Evolutionary conservation across 176 grass and related monocot genomes (phyloP), one percentile per base, ranked within the genome.

Genomic region (Musa troglodytarum): DNA sequence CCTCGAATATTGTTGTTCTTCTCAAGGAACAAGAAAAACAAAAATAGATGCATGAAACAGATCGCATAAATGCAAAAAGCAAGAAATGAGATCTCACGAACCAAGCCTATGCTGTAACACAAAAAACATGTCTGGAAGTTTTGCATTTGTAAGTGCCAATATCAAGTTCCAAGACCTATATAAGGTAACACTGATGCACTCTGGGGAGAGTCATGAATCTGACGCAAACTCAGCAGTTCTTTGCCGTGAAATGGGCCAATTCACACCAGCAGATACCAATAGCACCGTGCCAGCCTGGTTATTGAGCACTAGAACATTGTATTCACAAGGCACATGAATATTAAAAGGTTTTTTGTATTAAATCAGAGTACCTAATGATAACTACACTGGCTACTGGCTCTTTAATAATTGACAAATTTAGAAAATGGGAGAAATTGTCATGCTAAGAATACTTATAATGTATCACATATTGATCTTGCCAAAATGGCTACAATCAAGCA

Each of bases 401-500:
- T n/a, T 20, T 61, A 15, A 65, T 10, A 12, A 65, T 65, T 21
- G n/a, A 1, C 63, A 65, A 65, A 65, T 65, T n/a, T 65, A 65
- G 11, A n/a, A 65, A 24, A 65, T 24, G 0, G 8, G 63, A 65
- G 8, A 24, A 65, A 26, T 24, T 65, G 22, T 65, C 63, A 65
- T 65, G 11, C 10, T 50, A 11, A 49, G 9, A 70, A n/a, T 51
- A 50, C 34, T 43, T 43, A 50, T 50, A 15, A 19, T 16, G 16
- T 10, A 70, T 70, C 16, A 21, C 3, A 50, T 16, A 14, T 15
- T 19, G 34, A n/a, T 71, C 25, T 58, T 79, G 69, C 20, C 49
- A 17, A 85, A 66, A 68, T 72, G 15, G 69, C 61, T 69, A 70
- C 56, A 5, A 82, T 28, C 34, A 73, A 78, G 52, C 53, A n/a